Percentiles rank a stretch among this genome's conserved stretches.
Conservation (phyloP, 192 early-diverging fungal species). For the Backusella sp. region DNA sequence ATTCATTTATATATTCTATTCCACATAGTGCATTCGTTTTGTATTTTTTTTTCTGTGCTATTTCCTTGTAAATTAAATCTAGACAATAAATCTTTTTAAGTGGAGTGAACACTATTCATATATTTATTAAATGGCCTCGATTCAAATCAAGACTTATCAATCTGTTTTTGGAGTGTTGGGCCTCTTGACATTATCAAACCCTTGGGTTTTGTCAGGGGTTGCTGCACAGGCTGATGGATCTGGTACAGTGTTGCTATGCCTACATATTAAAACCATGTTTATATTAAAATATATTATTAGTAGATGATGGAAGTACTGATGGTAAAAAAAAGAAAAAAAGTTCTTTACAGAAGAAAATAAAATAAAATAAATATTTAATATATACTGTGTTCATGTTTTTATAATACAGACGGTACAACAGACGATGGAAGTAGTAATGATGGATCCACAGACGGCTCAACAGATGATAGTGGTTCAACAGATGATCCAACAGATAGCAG, state of each 20-base stretch:
- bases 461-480: background rate
- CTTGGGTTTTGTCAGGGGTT: background rate
- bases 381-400: background rate
- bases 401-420: background rate
- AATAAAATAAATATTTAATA: background rate
- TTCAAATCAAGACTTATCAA: constrained; percentile 6
- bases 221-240: background rate
- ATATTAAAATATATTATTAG: background rate
- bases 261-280: background rate
- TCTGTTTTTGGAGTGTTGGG: background rate
- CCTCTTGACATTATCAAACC: background rate
- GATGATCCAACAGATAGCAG: background rate
- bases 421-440: background rate
- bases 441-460: background rate
- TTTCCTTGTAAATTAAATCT: background rate
- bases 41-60: background rate
- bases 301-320: background rate
- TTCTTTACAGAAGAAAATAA: background rate
- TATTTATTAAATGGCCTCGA: background rate
- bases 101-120: background rate
- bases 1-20: background rate
- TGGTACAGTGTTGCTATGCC: background rate
- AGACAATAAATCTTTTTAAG: background rate
- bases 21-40: background rate
- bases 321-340: background rate